Evolutionary conservation across 352 stramenopile species (phyloP).

Genomic region (Pythium diclinum): DNA sequence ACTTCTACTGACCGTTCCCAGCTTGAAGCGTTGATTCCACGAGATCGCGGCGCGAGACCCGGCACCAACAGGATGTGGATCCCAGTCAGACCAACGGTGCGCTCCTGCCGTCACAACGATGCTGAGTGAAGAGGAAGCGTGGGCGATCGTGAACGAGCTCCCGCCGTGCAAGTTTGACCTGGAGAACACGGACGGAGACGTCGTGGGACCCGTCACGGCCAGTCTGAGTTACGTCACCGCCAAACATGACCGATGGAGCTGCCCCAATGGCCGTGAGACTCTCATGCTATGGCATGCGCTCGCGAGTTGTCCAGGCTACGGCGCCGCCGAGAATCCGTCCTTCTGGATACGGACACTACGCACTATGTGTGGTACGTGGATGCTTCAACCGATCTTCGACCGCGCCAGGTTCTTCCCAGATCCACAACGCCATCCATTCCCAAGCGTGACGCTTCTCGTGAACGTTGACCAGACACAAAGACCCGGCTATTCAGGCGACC

Average conservation of each 20-base stretch:
- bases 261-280: not conserved
- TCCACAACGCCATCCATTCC: not conserved
- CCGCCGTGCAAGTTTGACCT: not conserved
- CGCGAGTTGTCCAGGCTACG: not conserved
- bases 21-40: no score
- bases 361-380: not conserved
- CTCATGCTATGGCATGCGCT: not conserved
- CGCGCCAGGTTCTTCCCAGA: not conserved
- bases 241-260: not conserved
- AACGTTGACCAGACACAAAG: no score
- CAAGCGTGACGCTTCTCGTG: not conserved
- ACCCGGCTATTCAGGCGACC: no score
- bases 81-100: no score
- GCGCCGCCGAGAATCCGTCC: not conserved
- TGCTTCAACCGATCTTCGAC: not conserved
- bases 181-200: not conserved
- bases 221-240: not conserved
- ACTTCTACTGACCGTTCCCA: not conserved
- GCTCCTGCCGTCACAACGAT: not conserved
- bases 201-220: not conserved
- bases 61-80: no score
- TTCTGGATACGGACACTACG: not conserved
- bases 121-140: not conserved
- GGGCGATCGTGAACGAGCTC: not conserved
- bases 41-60: no score